Conservation (phyloP, 2,329 filamentous ascomycete species). For the Claviceps lovelessii region DNA sequence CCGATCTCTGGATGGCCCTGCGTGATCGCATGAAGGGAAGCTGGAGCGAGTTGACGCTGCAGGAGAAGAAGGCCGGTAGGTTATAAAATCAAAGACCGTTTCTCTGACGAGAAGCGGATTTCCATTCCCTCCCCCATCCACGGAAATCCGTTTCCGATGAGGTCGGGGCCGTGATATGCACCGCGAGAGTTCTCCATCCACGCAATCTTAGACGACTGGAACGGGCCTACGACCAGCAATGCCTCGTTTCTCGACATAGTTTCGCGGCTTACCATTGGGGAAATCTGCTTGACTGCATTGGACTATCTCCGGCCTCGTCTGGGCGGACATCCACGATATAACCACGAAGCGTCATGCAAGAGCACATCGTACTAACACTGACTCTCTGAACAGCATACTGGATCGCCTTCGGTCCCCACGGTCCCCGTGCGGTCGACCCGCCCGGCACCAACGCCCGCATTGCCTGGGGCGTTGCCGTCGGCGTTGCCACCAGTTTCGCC, state of each 20-base stretch:
- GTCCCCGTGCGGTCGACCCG: constrained; percentile 69
- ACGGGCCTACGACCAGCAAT: background rate
- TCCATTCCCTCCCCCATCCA: background rate
- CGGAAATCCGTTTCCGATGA: constrained; percentile 22
- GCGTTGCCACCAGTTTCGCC: constrained; percentile 50
- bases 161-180: constrained; percentile 12
- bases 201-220: background rate
- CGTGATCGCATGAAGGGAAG: constrained; percentile 97
- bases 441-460: constrained; percentile 76
- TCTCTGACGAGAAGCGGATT: constrained; percentile 5
- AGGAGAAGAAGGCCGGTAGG: constrained; percentile 99
- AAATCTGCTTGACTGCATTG: background rate
- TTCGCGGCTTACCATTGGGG: too few relatives aligned
- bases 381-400: constrained; percentile 64
- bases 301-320: background rate
- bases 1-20: constrained; percentile 96
- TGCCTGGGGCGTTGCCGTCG: constrained; percentile 55
- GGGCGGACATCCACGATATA: too few relatives aligned
- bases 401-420: constrained; percentile 95
- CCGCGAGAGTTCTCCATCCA: constrained; percentile 5
- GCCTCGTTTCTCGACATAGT: background rate
- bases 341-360: background rate
- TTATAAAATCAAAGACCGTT: background rate
- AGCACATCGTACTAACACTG: constrained; percentile 17
- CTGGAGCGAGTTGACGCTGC: constrained; percentile 87